phyloP scores from a whole-genome alignment of 768 basidiomycete species.

The Psilocybe azurescens region DNA sequence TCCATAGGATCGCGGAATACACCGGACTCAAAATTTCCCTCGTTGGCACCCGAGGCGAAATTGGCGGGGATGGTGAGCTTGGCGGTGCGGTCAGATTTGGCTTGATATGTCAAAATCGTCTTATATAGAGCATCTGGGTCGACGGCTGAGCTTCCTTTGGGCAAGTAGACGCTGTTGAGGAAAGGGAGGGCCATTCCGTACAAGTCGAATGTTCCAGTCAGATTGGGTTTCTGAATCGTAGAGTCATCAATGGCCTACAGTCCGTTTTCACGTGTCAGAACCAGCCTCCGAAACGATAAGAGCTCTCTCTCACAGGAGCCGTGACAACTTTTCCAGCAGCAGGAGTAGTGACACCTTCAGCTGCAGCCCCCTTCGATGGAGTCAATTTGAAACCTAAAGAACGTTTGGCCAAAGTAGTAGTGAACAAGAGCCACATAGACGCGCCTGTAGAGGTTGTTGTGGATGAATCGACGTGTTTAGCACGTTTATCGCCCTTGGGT shows the following conservation, averaged over 20 bases:
- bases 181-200: constrained; percentile 44
- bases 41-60: neutral
- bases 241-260: too few species aligned
- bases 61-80: constrained; percentile 28
- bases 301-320: too few species aligned
- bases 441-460: too few species aligned
- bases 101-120: constrained; percentile 40
- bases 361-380: too few species aligned
- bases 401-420: too few species aligned
- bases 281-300: too few species aligned
- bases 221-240: neutral
- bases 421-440: too few species aligned
- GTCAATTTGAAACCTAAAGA: too few species aligned
- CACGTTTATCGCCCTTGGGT: neutral
- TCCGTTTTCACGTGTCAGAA: too few species aligned
- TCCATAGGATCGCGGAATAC: constrained; percentile 38
- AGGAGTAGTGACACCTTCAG: too few species aligned
- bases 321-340: too few species aligned
- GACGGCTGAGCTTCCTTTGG: constrained; percentile 26
- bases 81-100: constrained; percentile 41
- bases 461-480: neutral
- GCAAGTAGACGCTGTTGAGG: constrained; percentile 36
- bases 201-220: constrained; percentile 42
- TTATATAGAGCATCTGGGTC: constrained; percentile 36
- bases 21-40: constrained; percentile 28